A percentile compares a stretch with the other conserved stretches of the same genome.
Evolutionary conservation across 257 asterid species (phyloP).

Genomic region (Asclepias syriaca): DNA sequence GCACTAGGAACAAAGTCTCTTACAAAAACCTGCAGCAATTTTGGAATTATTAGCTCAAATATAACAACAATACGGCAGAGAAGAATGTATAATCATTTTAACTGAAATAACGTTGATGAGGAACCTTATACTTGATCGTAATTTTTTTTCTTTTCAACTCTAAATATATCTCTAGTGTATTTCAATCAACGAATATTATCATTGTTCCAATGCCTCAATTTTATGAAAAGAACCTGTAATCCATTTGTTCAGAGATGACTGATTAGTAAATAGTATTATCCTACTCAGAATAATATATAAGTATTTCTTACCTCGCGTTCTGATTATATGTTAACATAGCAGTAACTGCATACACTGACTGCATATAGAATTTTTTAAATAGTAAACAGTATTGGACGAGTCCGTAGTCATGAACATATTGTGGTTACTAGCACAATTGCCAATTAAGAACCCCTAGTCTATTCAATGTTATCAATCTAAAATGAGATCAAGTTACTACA

Average conservation of each 20-base stretch:
- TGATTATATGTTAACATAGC: too few relatives aligned
- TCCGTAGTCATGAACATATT: not conserved
- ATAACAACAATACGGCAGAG: not conserved
- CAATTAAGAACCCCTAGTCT: not conserved
- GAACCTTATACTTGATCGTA: not conserved
- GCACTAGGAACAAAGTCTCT: slow-evolving; percentile 94
- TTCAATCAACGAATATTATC: too few relatives aligned
- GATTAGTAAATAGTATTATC: too few relatives aligned
- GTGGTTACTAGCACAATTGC: not conserved
- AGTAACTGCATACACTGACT: not conserved
- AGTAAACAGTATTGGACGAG: not conserved
- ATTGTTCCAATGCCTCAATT: too few relatives aligned
- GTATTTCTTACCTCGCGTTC: too few relatives aligned
- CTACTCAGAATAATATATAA: too few relatives aligned
- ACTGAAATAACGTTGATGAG: not conserved
- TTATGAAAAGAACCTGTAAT: too few relatives aligned
- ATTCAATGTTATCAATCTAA: not conserved
- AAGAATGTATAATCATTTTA: not conserved
- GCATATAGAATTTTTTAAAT: not conserved
- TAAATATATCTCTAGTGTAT: not conserved
- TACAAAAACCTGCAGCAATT: slow-evolving; percentile 59
- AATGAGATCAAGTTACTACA: not conserved
- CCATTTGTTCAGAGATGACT: too few relatives aligned
- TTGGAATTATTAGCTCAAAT: not conserved
- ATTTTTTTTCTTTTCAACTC: not conserved